Base-by-base conservation (phyloP, 371 early-diverging fungal species). In the Mortierella sp. region DNA sequence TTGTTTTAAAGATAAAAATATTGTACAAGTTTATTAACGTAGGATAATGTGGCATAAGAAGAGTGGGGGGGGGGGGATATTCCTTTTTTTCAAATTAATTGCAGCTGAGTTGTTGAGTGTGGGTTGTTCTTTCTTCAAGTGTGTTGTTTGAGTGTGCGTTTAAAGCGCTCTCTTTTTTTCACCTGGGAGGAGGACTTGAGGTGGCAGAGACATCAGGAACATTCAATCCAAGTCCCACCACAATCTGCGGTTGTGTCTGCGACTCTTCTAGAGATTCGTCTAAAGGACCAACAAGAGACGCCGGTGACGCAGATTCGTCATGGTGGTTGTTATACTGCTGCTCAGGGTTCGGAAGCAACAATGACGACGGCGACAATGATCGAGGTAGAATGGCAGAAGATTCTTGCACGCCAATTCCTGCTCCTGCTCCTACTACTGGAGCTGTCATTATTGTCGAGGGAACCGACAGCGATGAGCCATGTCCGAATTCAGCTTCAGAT, bases 161-260 rank as follows among this genome's bases (percentile, higher is more conserved):
- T n/a, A n/a, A n/a, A n/a, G n/a, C n/a, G n/a, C n/a, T n/a, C n/a
- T n/a, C n/a, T n/a, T n/a, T n/a, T n/a, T 42, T 68, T 55, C 24
- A 55, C 24, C 21, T 24, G 5, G 68, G 68, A 68, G 68, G 42
- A 38, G 21, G 68, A 68, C 44, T 68, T 38, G 42, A 2, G 21
- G 42, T 1, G 21, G 24, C 7, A 38, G 42, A 10, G 7, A 38
- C 9, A 24, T 42, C 68, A 42, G 68, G 44, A 21, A 68, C 68
- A 42, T 68, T 68, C 44, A 68, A 42, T 24, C 68, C 68, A 68
- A 68, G 68, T 8, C 68, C 68, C 21, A 68, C 42, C 21, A 38
- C 42, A 3, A 34, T 21, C 38, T 38, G 31, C 10, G 65, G 65
- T 0, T 54, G 24, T 1, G 54, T 13, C 54, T 16, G 55, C n/a